These are phyloP conservation scores for Hypoxylon cercidicola DNA, from an alignment of 495 filamentous ascomycete genomes.

Conservation along the genomic window DNA sequence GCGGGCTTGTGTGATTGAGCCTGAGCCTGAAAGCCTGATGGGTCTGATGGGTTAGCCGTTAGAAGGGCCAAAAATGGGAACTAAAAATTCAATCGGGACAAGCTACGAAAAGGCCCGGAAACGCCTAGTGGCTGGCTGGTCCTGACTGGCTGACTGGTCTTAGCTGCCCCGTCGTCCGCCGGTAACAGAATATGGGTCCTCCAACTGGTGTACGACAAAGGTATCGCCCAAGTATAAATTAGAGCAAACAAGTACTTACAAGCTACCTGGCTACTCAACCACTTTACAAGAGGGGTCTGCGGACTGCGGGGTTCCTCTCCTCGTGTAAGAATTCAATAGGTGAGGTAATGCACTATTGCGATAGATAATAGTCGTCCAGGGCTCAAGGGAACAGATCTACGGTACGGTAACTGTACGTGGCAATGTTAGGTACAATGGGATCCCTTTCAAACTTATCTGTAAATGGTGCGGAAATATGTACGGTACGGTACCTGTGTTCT, in stretches of 20 bases:
- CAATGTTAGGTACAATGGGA: slow-evolving; percentile 14
- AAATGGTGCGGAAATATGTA: slow-evolving; percentile 4
- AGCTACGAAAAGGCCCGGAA: slow-evolving; percentile 39
- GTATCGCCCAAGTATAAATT: neutral
- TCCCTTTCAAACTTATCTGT: slow-evolving; percentile 6
- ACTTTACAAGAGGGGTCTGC: slow-evolving; percentile 19
- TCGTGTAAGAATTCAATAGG: slow-evolving; percentile 44
- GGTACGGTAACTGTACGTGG: slow-evolving; percentile 37
- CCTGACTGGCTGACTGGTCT: slow-evolving; percentile 9
- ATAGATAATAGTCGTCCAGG: slow-evolving; percentile 21
- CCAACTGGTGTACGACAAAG: slow-evolving; percentile 6
- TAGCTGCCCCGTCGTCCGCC: slow-evolving; percentile 23
- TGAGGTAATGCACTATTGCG: slow-evolving; percentile 38
- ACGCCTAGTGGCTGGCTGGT: slow-evolving; percentile 39
- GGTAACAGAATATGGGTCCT: slow-evolving; percentile 20
- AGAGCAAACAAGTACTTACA: slow-evolving; percentile 12
- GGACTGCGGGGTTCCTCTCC: slow-evolving; percentile 34
- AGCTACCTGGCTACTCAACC: slow-evolving; percentile 5
- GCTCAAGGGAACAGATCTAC: slow-evolving; percentile 31
- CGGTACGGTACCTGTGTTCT: neutral
- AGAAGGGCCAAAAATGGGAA: slow-evolving; percentile 33
- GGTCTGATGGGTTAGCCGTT: slow-evolving; percentile 9
- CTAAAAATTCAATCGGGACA: slow-evolving; percentile 42
- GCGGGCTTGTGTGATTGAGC: neutral
- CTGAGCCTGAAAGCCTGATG: slow-evolving; percentile 4